Evolutionary conservation across 495 filamentous ascomycete genomes (phyloP).

Genomic region (Filosporella fistucella): DNA sequence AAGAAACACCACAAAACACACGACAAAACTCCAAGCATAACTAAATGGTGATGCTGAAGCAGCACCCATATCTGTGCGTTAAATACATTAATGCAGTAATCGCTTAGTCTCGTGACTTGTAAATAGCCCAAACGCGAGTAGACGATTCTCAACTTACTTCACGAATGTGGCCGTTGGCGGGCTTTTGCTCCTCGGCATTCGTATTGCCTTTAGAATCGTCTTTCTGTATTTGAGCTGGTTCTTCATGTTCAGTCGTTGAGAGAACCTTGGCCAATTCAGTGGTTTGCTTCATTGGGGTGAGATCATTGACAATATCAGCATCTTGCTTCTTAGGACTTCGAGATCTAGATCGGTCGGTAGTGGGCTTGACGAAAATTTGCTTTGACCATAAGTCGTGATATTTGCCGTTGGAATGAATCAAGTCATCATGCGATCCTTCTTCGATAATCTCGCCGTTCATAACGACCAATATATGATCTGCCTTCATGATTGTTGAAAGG

Average conservation of each 20-base stretch:
- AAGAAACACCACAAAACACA: too few species aligned
- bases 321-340: slow-evolving; percentile 21
- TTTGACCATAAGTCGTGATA: slow-evolving; percentile 62
- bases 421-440: slow-evolving; percentile 57
- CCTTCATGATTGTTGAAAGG: slow-evolving; percentile 66
- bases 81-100: too few species aligned
- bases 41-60: too few species aligned
- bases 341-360: slow-evolving; percentile 25
- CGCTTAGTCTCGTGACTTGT: too few species aligned
- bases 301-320: slow-evolving; percentile 36
- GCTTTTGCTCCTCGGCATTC: too few species aligned
- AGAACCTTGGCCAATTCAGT: slow-evolving; percentile 33
- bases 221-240: not conserved
- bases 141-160: too few species aligned
- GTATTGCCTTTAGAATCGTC: too few species aligned
- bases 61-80: too few species aligned
- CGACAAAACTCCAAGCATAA: too few species aligned
- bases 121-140: too few species aligned
- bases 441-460: slow-evolving; percentile 61
- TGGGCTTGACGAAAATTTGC: slow-evolving; percentile 48
- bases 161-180: too few species aligned
- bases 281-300: slow-evolving; percentile 27
- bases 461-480: slow-evolving; percentile 63
- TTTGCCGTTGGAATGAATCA: slow-evolving; percentile 50
- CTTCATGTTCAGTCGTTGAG: slow-evolving; percentile 8